Percentiles rank a stretch among this genome's conserved stretches.
Conservation (phyloP, 2,329 filamentous ascomycete genomes). For the Raffaelea deltoideospora region DNA sequence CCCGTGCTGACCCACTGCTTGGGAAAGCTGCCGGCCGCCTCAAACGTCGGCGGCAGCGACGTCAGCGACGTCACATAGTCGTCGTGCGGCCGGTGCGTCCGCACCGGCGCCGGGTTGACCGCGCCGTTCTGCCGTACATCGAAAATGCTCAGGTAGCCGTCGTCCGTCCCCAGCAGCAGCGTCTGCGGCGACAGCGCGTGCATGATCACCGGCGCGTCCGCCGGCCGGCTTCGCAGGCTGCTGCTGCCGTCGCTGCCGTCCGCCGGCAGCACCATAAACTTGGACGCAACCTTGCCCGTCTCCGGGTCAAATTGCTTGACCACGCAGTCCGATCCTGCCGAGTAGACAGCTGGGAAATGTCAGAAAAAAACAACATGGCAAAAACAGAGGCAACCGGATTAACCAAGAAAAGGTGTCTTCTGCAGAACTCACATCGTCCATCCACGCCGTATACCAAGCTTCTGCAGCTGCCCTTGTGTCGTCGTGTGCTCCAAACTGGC, state of each 20-base stretch:
- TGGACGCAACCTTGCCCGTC: conserved; percentile 58
- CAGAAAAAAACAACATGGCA: not conserved
- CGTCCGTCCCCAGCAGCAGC: conserved; percentile 80
- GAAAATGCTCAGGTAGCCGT: conserved; percentile 73
- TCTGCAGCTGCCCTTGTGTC: conserved; percentile 90
- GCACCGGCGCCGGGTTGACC: conserved; percentile 49
- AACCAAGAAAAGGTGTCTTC: too few species aligned
- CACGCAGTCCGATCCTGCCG: conserved; percentile 42
- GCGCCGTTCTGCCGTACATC: conserved; percentile 51
- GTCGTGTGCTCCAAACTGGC: conserved; percentile 68
- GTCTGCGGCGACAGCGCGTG: conserved; percentile 77
- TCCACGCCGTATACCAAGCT: conserved; percentile 66
- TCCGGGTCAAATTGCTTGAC: conserved; percentile 38
- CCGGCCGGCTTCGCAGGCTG: conserved; percentile 16
- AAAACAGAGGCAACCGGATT: too few species aligned
- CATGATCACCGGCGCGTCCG: conserved; percentile 51
- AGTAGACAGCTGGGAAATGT: conserved; percentile 44
- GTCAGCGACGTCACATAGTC: conserved; percentile 87
- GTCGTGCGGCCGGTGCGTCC: conserved; percentile 74
- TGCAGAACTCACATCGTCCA: conserved; percentile 46
- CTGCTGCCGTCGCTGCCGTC: conserved; percentile 21
- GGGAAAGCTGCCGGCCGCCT: conserved; percentile 74
- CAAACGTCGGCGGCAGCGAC: conserved; percentile 61
- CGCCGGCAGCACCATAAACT: conserved; percentile 59
- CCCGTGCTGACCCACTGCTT: conserved; percentile 95